Evolutionary conservation across 2,329 filamentous ascomycete genomes (phyloP), one percentile per base, ranked within the genome.

Genomic region (Aureobasidium sp.): DNA sequence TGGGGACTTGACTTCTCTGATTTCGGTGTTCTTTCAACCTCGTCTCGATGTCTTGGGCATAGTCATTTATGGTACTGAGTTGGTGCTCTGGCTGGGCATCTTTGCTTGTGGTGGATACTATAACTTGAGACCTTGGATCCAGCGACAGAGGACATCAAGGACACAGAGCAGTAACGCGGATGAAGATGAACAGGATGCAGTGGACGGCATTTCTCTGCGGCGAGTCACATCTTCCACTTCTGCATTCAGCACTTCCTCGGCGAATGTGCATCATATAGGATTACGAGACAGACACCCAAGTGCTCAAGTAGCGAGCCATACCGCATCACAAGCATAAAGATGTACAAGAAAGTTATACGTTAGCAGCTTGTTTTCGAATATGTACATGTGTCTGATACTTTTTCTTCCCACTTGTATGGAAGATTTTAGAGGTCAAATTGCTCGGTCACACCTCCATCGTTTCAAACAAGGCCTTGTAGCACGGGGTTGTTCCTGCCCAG

Each of bases 81-180:
- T 89, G 57, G 75, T 79, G 0, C 75, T 90, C 1, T 90, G 87
- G 87, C 78, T 84, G 45, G 87, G 87, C 0, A 79, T 89, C 2
- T 86, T 88, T 71, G 80, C 81, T 0, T 86, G 82, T 63, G 87
- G 86, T 0, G 84, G 80, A 1, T 86, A 86, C 64, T 88, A 84
- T 68, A 87, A 88, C 66, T 70, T 89, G 2, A 60, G 78, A 14
- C 85, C 86, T 1, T 87, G 84, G 84, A 64, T 83, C 0, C 72
- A 71, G 67, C 2, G 22, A 25, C 27, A 67, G 68, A 44, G 66
- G 64, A 51, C 49, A 59, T 31, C 34, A n/a, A 60, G 25, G 15
- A 8, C 31, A 20, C 34, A 15, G 17, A 15, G 12, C 3, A 7
- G 22, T 17, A 5, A 20, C 9, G 52, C 20, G 9, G 44, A 8